phyloP scores from a whole-genome alignment of 371 early-diverging fungal species.

The Mortierella sp. region DNA sequence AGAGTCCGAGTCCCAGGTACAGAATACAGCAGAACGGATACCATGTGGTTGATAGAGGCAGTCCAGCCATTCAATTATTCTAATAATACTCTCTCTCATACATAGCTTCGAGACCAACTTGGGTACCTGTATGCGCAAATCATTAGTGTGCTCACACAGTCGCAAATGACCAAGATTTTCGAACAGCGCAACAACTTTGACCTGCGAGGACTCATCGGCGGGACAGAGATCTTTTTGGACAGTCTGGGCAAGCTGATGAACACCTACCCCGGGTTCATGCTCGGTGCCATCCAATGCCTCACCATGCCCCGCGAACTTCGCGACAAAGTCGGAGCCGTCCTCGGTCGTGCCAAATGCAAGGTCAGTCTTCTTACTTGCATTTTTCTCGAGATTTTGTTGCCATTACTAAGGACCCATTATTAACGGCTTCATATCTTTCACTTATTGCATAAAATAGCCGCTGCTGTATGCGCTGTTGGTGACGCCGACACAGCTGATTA shows the following conservation, averaged over 20 bases:
- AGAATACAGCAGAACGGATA: too few species aligned
- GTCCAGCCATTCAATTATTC: too few species aligned
- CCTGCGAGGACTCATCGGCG: slow-evolving; percentile 75
- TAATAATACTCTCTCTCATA: too few species aligned
- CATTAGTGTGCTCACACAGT: slow-evolving; percentile 85
- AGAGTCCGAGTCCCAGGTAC: slow-evolving; percentile 86
- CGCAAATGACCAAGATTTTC: slow-evolving; percentile 90
- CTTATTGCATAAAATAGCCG: slow-evolving; percentile 50
- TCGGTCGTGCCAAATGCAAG: slow-evolving; percentile 71
- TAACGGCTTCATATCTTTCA: not conserved
- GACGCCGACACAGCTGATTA: slow-evolving; percentile 81
- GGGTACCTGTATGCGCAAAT: slow-evolving; percentile 88
- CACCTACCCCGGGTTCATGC: slow-evolving; percentile 78
- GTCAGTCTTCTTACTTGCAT: slow-evolving; percentile 37
- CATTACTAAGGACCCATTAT: not conserved
- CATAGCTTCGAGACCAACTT: slow-evolving; percentile 85
- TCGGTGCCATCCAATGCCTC: slow-evolving; percentile 85
- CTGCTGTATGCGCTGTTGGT: slow-evolving; percentile 86
- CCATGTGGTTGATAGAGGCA: too few species aligned
- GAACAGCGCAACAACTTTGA: slow-evolving; percentile 92
- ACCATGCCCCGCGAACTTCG: slow-evolving; percentile 76
- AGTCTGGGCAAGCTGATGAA: slow-evolving; percentile 81
- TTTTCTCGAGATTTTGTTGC: not conserved
- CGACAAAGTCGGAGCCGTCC: slow-evolving; percentile 72
- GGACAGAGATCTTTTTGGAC: slow-evolving; percentile 91